phyloP scores from a whole-genome alignment of 1,284 basidiomycete species.

The Puccinia novopanici region DNA sequence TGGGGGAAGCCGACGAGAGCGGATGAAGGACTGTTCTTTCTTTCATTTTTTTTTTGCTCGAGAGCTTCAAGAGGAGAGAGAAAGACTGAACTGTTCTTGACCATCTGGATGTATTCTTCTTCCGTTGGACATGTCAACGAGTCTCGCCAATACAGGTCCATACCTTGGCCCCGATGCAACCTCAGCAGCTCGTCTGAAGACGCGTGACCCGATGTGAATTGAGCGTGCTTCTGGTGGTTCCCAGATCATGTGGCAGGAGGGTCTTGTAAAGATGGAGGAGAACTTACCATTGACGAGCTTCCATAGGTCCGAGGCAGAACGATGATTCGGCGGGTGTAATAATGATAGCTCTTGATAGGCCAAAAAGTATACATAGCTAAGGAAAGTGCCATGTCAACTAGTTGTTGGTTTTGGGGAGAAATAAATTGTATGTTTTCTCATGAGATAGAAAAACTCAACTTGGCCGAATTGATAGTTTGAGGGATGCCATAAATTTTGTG shows the following conservation, averaged over 20 bases:
- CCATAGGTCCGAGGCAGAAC: conserved; percentile 28
- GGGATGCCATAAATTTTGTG: conserved; percentile 95
- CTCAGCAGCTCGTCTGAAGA: conserved; percentile 76
- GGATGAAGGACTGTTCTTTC: not conserved
- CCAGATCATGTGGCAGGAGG: no score
- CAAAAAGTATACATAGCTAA: conserved; percentile 48
- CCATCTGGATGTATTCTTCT: conserved; percentile 92
- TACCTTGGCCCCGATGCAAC: conserved; percentile 90
- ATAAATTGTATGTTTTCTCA: conserved; percentile 10
- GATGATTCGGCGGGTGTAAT: not conserved
- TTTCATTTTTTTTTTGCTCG: no score
- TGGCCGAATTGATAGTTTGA: conserved; percentile 95
- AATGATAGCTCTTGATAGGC: conserved; percentile 44
- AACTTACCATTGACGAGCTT: conserved; percentile 44
- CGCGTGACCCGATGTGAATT: no score
- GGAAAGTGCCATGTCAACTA: not conserved
- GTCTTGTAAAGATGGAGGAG: not conserved
- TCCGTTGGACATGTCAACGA: conserved; percentile 88
- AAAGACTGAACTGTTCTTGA: conserved; percentile 78
- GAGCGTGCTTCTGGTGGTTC: no score
- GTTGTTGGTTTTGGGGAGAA: not conserved
- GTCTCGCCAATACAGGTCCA: conserved; percentile 93
- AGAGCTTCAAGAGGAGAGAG: not conserved
- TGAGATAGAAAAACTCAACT: conserved; percentile 58
- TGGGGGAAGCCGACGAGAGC: not conserved